Evolutionary conservation across 805 yeast genomes (phyloP).

Genomic region (Priceomyces medius): DNA sequence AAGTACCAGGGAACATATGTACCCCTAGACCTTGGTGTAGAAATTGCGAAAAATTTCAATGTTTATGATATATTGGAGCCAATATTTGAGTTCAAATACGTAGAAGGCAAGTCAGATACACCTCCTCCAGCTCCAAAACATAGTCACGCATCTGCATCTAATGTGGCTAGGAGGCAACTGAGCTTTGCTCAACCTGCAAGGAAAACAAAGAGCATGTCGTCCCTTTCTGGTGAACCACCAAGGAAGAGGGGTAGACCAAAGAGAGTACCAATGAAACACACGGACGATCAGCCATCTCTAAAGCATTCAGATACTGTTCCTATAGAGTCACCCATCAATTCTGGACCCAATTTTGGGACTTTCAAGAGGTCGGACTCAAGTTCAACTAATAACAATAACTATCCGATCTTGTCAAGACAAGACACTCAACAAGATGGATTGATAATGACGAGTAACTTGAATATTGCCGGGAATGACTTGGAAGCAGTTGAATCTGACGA

Average conservation of each 20-base stretch:
- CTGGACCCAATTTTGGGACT: constrained; percentile 32
- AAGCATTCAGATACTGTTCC: constrained; percentile 36
- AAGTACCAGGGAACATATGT: constrained; percentile 56
- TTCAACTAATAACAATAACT: constrained; percentile 13
- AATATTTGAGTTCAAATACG: constrained; percentile 57
- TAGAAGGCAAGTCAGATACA: constrained; percentile 41
- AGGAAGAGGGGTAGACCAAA: constrained; percentile 40
- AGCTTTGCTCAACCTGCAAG: constrained; percentile 15
- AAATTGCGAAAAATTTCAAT: constrained; percentile 39
- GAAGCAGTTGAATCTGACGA: constrained; percentile 23
- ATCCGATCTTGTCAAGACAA: constrained; percentile 27
- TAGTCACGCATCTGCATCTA: constrained; percentile 45
- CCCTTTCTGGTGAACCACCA: constrained; percentile 27
- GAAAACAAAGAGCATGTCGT: constrained; percentile 22
- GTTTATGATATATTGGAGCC: constrained; percentile 57
- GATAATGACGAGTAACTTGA: constrained; percentile 31
- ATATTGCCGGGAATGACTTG: constrained; percentile 37
- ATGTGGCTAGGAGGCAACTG: constrained; percentile 34
- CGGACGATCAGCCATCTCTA: constrained; percentile 24
- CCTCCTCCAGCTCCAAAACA: constrained; percentile 51
- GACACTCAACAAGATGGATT: constrained; percentile 43
- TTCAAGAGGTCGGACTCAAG: constrained; percentile 19
- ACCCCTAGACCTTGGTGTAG: constrained; percentile 41
- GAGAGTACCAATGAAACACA: constrained; percentile 22
- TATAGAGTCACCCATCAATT: constrained; percentile 13